Percentiles rank a stretch among this genome's conserved stretches.
Evolutionary conservation across 345 rosid species (phyloP).

Genomic region (Syzygium oleosum): DNA sequence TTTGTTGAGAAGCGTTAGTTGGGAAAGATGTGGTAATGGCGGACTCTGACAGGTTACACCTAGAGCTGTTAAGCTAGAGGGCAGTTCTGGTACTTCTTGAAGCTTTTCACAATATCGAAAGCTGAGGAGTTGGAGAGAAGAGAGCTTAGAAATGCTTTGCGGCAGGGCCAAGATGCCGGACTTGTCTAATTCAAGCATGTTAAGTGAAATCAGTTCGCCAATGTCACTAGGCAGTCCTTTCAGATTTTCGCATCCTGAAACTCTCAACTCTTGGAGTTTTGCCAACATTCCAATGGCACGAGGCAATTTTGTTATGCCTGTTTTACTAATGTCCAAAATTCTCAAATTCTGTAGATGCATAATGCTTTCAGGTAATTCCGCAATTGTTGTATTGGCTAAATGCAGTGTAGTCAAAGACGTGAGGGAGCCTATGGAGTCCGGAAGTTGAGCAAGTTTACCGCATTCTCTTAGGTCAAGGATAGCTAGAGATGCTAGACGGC

Average conservation of each 20-base stretch:
- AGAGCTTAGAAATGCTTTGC: not conserved
- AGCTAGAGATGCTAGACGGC: not conserved
- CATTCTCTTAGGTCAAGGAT: not conserved
- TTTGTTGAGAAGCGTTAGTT: not conserved
- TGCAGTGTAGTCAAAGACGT: not conserved
- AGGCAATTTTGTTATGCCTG: not conserved
- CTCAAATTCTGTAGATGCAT: not conserved
- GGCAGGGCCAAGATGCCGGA: not conserved
- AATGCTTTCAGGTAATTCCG: not conserved
- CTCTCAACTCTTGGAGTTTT: not conserved
- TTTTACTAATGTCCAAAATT: not conserved
- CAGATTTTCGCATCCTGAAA: not conserved
- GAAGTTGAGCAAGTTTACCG: not conserved
- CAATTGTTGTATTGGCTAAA: not conserved
- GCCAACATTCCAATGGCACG: not conserved
- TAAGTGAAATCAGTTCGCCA: not conserved
- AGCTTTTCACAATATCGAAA: fast-evolving
- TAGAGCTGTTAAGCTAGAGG: not conserved
- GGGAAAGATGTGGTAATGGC: not conserved
- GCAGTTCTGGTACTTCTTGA: not conserved
- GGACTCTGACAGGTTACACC: not conserved
- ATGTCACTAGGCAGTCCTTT: not conserved
- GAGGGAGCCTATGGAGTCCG: not conserved
- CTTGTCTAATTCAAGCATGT: too few species aligned
- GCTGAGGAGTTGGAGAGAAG: not conserved